Percentiles rank a stretch among this genome's conserved stretches.
Conservation (phyloP, 1,139 yeast genomes). For the Yamadazyma mexicana region DNA sequence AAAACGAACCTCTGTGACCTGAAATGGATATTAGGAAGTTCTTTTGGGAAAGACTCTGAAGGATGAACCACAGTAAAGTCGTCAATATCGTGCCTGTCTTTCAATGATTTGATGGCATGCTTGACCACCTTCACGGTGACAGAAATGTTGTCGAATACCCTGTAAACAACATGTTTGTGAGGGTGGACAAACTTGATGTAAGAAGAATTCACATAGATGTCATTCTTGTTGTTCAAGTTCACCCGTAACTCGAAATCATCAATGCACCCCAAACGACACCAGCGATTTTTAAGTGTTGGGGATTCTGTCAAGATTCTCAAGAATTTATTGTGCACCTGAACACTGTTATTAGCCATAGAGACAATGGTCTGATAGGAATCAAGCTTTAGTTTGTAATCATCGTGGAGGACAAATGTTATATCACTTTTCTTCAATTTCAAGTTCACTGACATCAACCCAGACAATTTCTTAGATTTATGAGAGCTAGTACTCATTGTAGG, state of each 20-base stretch:
- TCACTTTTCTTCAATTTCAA: slow-evolving; percentile 26
- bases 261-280: slow-evolving; percentile 53
- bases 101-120: slow-evolving; percentile 51
- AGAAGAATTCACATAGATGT: slow-evolving; percentile 7
- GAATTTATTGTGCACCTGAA: slow-evolving; percentile 31
- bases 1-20: slow-evolving; percentile 49
- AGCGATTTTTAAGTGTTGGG: slow-evolving; percentile 44
- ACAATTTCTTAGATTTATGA: not conserved
- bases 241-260: slow-evolving; percentile 31
- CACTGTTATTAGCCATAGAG: slow-evolving; percentile 17
- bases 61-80: slow-evolving; percentile 28
- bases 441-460: slow-evolving; percentile 5
- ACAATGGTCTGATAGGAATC: slow-evolving; percentile 37
- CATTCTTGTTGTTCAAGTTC: slow-evolving; percentile 18
- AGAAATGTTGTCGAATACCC: slow-evolving; percentile 61
- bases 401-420: slow-evolving; percentile 35
- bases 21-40: slow-evolving; percentile 55
- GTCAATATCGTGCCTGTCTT: slow-evolving; percentile 23
- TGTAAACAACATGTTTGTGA: slow-evolving; percentile 57
- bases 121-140: slow-evolving; percentile 54
- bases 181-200: slow-evolving; percentile 44
- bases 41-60: slow-evolving; percentile 40
- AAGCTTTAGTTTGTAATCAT: slow-evolving; percentile 47
- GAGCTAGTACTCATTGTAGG: not conserved
- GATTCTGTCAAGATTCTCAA: slow-evolving; percentile 55